These are phyloP conservation scores for Neofusicoccum cordaticola DNA, from an alignment of 2,329 filamentous ascomycete species.

Conservation along the genomic window DNA sequence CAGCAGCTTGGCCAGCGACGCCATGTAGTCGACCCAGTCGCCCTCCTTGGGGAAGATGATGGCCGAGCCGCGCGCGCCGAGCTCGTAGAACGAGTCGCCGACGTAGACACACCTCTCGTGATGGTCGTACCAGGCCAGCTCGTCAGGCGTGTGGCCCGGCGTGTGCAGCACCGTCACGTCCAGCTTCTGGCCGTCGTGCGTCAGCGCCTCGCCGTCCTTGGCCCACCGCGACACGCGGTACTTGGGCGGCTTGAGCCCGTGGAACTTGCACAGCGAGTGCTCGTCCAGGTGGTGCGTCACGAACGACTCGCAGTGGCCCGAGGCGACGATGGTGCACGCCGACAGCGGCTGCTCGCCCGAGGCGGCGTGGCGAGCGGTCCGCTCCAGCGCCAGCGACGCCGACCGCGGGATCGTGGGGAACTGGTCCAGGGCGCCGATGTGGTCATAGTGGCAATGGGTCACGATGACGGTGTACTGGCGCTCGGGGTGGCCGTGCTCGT, in stretches of 20 bases:
- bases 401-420: slow-evolving; percentile 25
- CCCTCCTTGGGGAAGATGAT: slow-evolving; percentile 39
- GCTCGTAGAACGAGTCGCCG: slow-evolving; percentile 48
- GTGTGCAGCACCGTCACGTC: slow-evolving; percentile 45
- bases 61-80: slow-evolving; percentile 32
- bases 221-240: slow-evolving; percentile 45
- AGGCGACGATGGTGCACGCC: slow-evolving; percentile 31
- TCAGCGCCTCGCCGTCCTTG: slow-evolving; percentile 34
- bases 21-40: slow-evolving; percentile 89
- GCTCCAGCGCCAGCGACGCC: background rate
- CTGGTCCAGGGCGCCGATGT: slow-evolving; percentile 36
- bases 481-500: slow-evolving; percentile 18
- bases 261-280: slow-evolving; percentile 42
- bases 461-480: slow-evolving; percentile 42
- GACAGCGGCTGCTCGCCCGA: slow-evolving; percentile 18
- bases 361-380: background rate
- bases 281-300: slow-evolving; percentile 38
- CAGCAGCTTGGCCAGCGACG: slow-evolving; percentile 71
- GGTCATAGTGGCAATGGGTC: slow-evolving; percentile 50
- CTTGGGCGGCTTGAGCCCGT: slow-evolving; percentile 32
- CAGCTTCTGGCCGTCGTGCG: slow-evolving; percentile 26
- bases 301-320: slow-evolving; percentile 38
- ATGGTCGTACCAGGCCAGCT: slow-evolving; percentile 46
- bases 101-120: slow-evolving; percentile 45
- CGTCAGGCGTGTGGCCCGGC: slow-evolving; percentile 49